Percentiles rank a stretch among this genome's conserved stretches.
Conservation (phyloP, 495 filamentous ascomycete genomes). For the Xylaria curta region DNA sequence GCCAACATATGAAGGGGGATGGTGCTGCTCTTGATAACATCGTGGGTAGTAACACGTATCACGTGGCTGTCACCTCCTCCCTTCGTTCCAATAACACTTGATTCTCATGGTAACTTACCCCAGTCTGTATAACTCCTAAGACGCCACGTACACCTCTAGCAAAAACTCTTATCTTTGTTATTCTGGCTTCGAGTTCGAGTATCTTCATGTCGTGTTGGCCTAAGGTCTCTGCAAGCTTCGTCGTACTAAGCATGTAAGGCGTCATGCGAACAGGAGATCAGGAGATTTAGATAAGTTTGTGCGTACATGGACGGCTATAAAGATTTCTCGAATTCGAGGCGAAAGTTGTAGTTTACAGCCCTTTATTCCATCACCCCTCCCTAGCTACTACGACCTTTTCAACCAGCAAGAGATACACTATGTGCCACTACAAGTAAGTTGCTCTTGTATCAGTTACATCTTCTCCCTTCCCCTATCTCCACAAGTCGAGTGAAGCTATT, state of each 20-base stretch:
- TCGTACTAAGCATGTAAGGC: neutral
- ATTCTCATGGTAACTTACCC: conserved; percentile 1
- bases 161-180: neutral
- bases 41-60: conserved; percentile 4
- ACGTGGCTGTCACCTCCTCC: neutral
- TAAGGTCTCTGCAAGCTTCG: neutral
- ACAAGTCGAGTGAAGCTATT: neutral
- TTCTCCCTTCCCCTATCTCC: neutral
- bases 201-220: conserved; percentile 9
- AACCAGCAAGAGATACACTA: neutral
- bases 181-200: neutral
- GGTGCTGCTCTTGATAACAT: neutral
- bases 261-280: conserved; percentile 2
- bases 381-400: neutral
- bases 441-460: neutral
- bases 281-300: neutral
- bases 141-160: neutral
- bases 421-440: conserved; percentile 21
- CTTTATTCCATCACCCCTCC: neutral
- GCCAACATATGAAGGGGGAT: neutral
- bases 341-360: neutral
- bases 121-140: conserved; percentile 14
- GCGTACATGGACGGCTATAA: neutral
- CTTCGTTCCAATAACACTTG: conserved; percentile 16
- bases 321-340: neutral